phyloP scores from a whole-genome alignment of 257 asterid genomes.

The Marsdenia floribunda region DNA sequence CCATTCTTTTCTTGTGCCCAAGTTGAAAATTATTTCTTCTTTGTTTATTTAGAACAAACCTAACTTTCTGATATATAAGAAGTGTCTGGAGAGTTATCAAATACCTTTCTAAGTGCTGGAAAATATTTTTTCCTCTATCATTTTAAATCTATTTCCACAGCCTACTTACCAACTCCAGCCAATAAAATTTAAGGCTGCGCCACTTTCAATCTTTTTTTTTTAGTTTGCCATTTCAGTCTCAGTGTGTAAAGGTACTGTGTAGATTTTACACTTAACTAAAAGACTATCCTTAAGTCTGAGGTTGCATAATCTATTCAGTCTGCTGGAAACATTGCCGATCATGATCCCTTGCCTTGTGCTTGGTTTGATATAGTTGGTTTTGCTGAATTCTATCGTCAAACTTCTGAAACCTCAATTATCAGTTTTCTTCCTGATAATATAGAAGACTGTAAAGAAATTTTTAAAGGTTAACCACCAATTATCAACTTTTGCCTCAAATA shows the following conservation, averaged over 20 bases:
- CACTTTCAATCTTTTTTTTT: background rate
- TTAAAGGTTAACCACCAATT: background rate
- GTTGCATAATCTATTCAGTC: background rate
- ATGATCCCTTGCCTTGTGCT: background rate
- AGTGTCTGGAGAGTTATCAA: background rate
- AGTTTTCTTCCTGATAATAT: background rate
- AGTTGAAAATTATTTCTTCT: background rate
- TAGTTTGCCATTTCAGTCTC: background rate
- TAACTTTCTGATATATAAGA: background rate
- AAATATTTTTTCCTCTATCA: background rate
- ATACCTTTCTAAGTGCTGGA: background rate
- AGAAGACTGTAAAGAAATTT: background rate
- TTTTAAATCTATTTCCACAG: background rate
- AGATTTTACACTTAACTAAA: background rate
- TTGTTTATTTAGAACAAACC: background rate
- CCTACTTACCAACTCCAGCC: background rate
- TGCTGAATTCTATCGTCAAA: background rate
- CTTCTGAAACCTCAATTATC: background rate
- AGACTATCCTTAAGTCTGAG: background rate
- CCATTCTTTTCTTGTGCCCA: background rate
- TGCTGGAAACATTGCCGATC: background rate
- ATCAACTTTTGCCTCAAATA: background rate
- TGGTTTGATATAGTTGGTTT: background rate
- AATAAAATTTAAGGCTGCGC: background rate
- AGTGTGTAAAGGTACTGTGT: background rate